Conservation (phyloP, 2,329 filamentous ascomycete species). For the Mycosphaerella arachidis region DNA sequence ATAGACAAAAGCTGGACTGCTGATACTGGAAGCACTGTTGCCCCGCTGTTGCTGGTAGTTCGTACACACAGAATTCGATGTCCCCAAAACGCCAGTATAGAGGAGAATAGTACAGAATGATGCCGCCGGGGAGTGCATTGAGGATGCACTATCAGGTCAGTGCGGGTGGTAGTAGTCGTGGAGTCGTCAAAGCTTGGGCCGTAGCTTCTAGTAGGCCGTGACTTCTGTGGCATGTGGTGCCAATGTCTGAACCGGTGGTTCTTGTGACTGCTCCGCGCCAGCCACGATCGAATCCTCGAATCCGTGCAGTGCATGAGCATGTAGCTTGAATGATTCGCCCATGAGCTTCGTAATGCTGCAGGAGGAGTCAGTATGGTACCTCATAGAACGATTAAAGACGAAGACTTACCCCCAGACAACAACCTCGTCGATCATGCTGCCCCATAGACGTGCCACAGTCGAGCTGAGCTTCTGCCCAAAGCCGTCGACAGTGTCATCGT, state of each 20-base stretch:
- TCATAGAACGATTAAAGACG: not conserved
- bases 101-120: constrained; percentile 10
- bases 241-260: constrained; percentile 20
- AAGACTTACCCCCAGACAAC: constrained; percentile 95
- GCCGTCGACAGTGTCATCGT: constrained; percentile 80
- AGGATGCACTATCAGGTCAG: constrained; percentile 15
- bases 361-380: constrained; percentile 33
- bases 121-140: constrained; percentile 14
- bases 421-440: constrained; percentile 95
- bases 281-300: constrained; percentile 73
- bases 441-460: constrained; percentile 93
- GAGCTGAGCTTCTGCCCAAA: constrained; percentile 84
- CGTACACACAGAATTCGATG: constrained; percentile 4
- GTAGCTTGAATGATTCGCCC: constrained; percentile 96
- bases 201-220: constrained; percentile 25
- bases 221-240: constrained; percentile 30
- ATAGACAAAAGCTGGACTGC: constrained; percentile 1
- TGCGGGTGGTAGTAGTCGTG: constrained; percentile 14
- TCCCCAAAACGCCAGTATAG: constrained; percentile 6
- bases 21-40: constrained; percentile 10
- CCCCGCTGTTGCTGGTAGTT: constrained; percentile 9
- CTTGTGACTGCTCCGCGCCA: constrained; percentile 32
- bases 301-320: constrained; percentile 88
- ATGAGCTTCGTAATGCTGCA: constrained; percentile 84
- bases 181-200: constrained; percentile 17